phyloP scores from a whole-genome alignment of 1,284 basidiomycete species.

The Fomitopsis pinicola region DNA sequence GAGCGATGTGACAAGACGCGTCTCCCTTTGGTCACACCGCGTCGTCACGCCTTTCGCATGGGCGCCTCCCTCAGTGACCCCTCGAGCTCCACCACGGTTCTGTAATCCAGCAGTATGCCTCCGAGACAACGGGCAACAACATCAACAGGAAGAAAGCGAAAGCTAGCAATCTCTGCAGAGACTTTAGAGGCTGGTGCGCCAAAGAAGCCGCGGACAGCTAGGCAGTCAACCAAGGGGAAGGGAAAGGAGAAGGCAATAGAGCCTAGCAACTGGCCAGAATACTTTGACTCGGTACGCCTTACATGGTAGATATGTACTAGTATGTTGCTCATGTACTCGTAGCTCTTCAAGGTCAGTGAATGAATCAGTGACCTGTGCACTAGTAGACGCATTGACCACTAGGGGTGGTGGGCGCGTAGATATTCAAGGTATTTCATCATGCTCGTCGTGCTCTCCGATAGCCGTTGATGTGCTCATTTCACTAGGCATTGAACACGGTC shows the following conservation, averaged over 20 bases:
- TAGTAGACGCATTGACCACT: too few relatives aligned
- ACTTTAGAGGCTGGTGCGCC: background rate
- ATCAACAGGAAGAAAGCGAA: background rate
- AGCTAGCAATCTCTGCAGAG: background rate
- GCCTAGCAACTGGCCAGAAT: conserved; percentile 47
- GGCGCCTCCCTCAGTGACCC: background rate
- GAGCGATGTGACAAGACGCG: background rate
- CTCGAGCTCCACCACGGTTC: background rate
- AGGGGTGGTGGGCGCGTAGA: background rate
- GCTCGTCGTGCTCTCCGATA: background rate
- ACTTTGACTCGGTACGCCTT: conserved; percentile 50
- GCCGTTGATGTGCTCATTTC: background rate
- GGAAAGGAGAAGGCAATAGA: background rate
- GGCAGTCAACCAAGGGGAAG: conserved; percentile 18
- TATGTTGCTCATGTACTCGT: conserved; percentile 2
- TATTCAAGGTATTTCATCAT: conserved; percentile 17
- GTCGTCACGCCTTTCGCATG: background rate
- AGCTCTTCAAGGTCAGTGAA: conserved; percentile 23
- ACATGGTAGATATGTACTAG: background rate
- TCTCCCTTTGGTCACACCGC: background rate
- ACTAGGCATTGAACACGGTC: background rate
- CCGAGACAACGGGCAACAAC: background rate
- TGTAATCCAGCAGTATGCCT: background rate
- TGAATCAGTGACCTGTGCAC: background rate
- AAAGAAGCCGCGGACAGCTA: conserved; percentile 19